phyloP scores from a whole-genome alignment of 148 eudicot species.

The Cornus kousa region DNA sequence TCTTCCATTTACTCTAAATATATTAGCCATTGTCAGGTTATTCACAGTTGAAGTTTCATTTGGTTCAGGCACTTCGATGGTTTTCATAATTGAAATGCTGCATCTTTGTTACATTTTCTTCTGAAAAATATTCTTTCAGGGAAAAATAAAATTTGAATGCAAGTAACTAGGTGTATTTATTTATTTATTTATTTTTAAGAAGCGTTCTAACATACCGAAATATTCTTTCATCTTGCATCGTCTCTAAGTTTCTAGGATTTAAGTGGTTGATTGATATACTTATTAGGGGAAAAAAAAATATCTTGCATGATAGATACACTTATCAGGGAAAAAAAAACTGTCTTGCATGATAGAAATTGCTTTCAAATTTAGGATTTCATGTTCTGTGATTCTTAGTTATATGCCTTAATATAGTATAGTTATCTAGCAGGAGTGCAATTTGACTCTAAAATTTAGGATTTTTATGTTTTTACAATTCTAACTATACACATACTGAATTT shows the following conservation, averaged over 20 bases:
- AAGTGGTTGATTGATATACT: neutral
- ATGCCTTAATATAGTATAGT: neutral
- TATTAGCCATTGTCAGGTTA: neutral
- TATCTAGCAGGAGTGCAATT: neutral
- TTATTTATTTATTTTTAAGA: neutral
- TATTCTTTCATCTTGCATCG: neutral
- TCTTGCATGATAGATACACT: neutral
- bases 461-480: neutral
- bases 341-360: too few relatives aligned
- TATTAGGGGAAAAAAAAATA: too few relatives aligned
- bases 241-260: neutral
- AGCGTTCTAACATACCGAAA: neutral
- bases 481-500: neutral
- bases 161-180: neutral
- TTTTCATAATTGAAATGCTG: neutral
- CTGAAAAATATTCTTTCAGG: neutral
- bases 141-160: neutral
- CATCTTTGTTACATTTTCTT: neutral
- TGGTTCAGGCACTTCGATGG: neutral
- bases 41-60: neutral
- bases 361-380: neutral
- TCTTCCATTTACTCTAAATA: neutral
- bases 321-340: too few relatives aligned
- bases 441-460: neutral
- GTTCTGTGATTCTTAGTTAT: neutral